Conservation (phyloP, 2,329 filamentous ascomycete genomes). For the Raffaelea ambrosiae region DNA sequence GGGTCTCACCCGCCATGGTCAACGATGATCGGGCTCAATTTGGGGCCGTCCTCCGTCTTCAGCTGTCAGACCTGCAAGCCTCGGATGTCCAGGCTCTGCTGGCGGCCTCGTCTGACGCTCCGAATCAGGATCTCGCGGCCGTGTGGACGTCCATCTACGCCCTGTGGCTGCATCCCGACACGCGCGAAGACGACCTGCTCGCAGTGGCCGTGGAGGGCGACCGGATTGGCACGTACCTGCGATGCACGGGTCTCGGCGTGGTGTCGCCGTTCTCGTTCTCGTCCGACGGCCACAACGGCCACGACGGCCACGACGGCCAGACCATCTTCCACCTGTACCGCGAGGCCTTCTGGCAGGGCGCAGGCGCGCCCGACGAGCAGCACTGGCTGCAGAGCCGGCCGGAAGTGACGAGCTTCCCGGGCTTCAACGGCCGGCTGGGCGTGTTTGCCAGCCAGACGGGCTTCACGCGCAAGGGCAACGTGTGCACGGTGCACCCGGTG, state of each 20-base stretch:
- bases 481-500: constrained; percentile 46
- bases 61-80: too few relatives aligned
- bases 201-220: constrained; percentile 7
- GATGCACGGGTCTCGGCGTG: constrained; percentile 9
- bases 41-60: too few relatives aligned
- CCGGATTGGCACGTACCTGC: constrained; percentile 8
- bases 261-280: constrained; percentile 8
- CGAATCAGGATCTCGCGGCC: constrained; percentile 1
- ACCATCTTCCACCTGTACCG: constrained; percentile 12
- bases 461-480: constrained; percentile 27
- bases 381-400: constrained; percentile 51
- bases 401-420: constrained; percentile 44
- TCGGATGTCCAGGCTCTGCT: too few relatives aligned
- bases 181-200: constrained; percentile 7
- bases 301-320: not conserved
- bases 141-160: constrained; percentile 11
- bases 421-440: constrained; percentile 15
- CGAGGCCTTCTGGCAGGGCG: constrained; percentile 14
- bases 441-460: constrained; percentile 30
- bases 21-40: constrained; percentile 7
- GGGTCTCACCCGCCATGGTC: constrained; percentile 13
- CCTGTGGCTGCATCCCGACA: constrained; percentile 10
- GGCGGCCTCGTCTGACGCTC: too few relatives aligned
- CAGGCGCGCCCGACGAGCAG: constrained; percentile 41
- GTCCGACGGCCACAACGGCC: constrained; percentile 1